phyloP scores from a whole-genome alignment of 2,329 filamentous ascomycete species.

The Talaromyces islandicus region DNA sequence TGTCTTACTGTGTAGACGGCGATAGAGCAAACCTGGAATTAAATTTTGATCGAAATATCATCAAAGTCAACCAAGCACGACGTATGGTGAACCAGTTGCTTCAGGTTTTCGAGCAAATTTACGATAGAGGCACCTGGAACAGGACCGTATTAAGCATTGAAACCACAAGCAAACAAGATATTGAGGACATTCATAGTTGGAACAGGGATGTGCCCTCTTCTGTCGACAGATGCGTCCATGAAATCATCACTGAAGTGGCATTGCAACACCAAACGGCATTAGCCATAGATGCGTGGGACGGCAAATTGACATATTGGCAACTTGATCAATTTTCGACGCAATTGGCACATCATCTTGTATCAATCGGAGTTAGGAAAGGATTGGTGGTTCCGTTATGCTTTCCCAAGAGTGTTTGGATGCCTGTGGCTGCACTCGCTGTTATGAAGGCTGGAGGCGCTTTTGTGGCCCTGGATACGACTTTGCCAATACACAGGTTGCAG shows the following conservation, averaged over 20 bases:
- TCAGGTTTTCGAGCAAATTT: slow-evolving; percentile 1
- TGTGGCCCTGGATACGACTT: neutral
- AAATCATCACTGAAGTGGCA: neutral
- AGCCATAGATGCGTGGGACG: slow-evolving; percentile 26
- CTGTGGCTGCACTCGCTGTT: slow-evolving; percentile 11
- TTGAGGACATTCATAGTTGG: slow-evolving; percentile 3
- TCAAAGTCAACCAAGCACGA: neutral
- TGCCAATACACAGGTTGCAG: neutral
- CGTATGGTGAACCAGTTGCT: slow-evolving; percentile 3
- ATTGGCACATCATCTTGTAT: neutral
- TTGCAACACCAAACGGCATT: neutral
- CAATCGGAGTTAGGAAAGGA: neutral
- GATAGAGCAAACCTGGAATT: neutral
- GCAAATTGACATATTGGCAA: slow-evolving; percentile 10
- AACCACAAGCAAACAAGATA: neutral
- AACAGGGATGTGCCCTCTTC: neutral
- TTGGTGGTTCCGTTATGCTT: slow-evolving; percentile 9
- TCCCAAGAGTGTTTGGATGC: slow-evolving; percentile 11
- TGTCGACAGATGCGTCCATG: neutral
- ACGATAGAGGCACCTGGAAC: neutral
- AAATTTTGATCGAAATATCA: slow-evolving; percentile 1
- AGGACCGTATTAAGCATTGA: neutral
- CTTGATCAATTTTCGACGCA: neutral
- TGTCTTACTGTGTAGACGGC: neutral
- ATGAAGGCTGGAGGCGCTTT: slow-evolving; percentile 13